Base-by-base conservation (phyloP, 345 rosid species). In the Nasturtium officinale region DNA sequence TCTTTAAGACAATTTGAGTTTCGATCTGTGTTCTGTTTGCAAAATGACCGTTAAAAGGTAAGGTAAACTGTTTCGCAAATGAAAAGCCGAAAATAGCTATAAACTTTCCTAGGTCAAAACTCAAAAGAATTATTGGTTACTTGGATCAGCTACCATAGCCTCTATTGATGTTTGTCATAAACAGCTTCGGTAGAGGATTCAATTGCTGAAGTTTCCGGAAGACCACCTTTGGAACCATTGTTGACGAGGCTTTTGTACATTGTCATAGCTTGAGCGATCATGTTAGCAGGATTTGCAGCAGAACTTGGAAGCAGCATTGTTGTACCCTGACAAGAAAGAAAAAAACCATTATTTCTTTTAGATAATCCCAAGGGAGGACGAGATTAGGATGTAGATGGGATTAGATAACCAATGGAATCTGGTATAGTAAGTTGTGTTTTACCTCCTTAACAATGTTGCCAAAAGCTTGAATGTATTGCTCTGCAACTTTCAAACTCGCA, bases 361-460 rank as follows among this genome's bases (percentile, higher is more conserved):
- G 64, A 33, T 68, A 32, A 42, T 5, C 46, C 13, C 29, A 68
- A 61, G 57, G 38, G 12, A 59, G 9, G 38, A 50, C 25, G 9
- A 50, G 16, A 54, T 52, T 47, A 54, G 15, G 6, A n/a, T 65
- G 10, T 50, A 40, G 13, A 62, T 28, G 57, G 8, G 23, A 26
- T 33, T 35, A 35, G 56, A 48, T 42, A 46, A 58, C 18, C 17
- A 43, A 23, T 55, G 13, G 38, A 60, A 45, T 28, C 51, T 7
- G 16, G 51, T 26, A 28, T 2, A 38, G 26, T 51, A 12, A 35
- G 60, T 33, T 29, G 46, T 71, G 45, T 40, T 12, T 83, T 81
- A 91, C 97, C 94, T 90, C 80, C 79, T 95, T 90, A 61, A 97
- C 99, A 72, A 95, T 88, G 43, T 95, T 86, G 53, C 97, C 77